A percentile compares a stretch with the other conserved stretches of the same genome.
phyloP scores from a whole-genome alignment of 495 filamentous ascomycete species.

The Schizothecium vesticola region DNA sequence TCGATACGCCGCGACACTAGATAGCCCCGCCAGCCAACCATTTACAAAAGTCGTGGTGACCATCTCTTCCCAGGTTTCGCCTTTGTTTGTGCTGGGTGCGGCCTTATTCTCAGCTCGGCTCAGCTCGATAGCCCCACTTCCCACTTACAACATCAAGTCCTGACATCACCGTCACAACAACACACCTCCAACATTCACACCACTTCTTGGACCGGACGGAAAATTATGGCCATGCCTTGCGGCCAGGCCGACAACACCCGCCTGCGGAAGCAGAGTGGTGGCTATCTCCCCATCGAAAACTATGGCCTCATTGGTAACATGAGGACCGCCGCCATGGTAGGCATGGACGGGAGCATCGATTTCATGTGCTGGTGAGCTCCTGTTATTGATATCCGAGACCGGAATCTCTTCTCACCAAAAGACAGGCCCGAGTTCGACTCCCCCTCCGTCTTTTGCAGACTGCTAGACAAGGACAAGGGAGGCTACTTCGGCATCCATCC shows the following conservation, averaged over 20 bases:
- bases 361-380: slow-evolving; percentile 65
- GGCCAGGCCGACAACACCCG: slow-evolving; percentile 5
- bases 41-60: neutral
- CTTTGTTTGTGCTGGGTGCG: neutral
- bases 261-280: slow-evolving; percentile 23
- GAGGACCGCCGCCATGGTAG: slow-evolving; percentile 68
- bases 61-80: neutral
- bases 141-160: neutral
- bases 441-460: slow-evolving; percentile 59
- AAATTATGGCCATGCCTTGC: slow-evolving; percentile 13
- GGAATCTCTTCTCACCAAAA: neutral
- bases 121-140: neutral
- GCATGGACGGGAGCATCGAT: slow-evolving; percentile 65
- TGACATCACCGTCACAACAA: neutral
- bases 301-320: slow-evolving; percentile 75
- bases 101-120: neutral
- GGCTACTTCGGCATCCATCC: slow-evolving; percentile 63
- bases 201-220: neutral
- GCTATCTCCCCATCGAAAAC: slow-evolving; percentile 64
- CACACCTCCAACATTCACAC: neutral
- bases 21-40: neutral
- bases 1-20: neutral
- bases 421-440: slow-evolving; percentile 62
- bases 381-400: neutral
- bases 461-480: slow-evolving; percentile 66